A percentile compares a stretch with the other conserved stretches of the same genome.
phyloP scores from a whole-genome alignment of 345 rosid genomes.

The Brassica carinata region DNA sequence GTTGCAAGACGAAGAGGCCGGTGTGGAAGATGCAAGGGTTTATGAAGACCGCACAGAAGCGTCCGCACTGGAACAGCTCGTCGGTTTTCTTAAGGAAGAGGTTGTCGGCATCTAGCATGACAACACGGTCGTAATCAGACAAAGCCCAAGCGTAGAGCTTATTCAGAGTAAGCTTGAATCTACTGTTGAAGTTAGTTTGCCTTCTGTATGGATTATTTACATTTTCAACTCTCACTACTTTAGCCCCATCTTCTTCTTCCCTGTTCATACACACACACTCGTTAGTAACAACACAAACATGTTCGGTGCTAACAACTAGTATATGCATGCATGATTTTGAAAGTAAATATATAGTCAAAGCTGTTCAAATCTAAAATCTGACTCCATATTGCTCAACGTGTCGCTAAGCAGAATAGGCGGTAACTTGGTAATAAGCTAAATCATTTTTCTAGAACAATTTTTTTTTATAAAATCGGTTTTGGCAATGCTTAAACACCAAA shows the following conservation, averaged over 20 bases:
- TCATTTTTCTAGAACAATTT: too few species aligned
- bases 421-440: too few species aligned
- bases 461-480: too few species aligned
- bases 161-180: conserved; percentile 88
- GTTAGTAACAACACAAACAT: not conserved
- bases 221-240: conserved; percentile 85
- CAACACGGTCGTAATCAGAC: conserved; percentile 82
- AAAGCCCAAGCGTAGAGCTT: conserved; percentile 95
- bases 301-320: conserved; percentile 23
- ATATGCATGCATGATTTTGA: not conserved
- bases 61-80: conserved; percentile 93
- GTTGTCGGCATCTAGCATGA: conserved; percentile 94
- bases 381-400: too few species aligned
- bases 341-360: not conserved
- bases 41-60: conserved; percentile 93
- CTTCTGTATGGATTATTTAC: conserved; percentile 79
- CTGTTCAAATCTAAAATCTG: not conserved
- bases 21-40: conserved; percentile 99
- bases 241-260: conserved; percentile 92
- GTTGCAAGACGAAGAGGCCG: conserved; percentile 91
- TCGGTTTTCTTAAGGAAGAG: conserved; percentile 85
- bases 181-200: conserved; percentile 59
- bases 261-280: conserved; percentile 36
- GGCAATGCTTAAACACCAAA: too few species aligned
- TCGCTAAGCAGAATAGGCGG: too few species aligned